phyloP scores from a whole-genome alignment of 495 filamentous ascomycete species.

The Hyaloscypha hepaticicola region DNA sequence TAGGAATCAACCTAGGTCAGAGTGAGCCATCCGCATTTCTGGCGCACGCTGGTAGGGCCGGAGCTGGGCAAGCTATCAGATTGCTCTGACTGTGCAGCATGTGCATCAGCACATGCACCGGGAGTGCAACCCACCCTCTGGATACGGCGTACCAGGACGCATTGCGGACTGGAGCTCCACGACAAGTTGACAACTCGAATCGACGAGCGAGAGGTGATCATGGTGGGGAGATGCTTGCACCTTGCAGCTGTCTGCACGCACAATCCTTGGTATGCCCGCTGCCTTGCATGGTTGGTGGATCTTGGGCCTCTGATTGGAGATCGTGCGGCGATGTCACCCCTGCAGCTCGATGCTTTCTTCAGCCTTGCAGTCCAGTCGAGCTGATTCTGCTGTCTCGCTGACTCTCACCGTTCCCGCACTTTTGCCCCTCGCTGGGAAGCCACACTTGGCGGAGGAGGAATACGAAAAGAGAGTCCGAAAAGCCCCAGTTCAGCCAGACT shows the following conservation, averaged over 20 bases:
- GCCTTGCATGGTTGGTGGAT: slow-evolving; percentile 5
- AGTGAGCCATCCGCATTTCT: slow-evolving; percentile 5
- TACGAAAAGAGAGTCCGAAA: not conserved
- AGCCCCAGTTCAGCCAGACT: not conserved
- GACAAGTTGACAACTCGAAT: not conserved
- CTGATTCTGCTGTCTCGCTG: not conserved
- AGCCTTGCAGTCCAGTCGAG: slow-evolving; percentile 11
- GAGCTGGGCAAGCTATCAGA: slow-evolving; percentile 1
- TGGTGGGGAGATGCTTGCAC: slow-evolving; percentile 18
- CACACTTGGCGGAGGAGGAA: not conserved
- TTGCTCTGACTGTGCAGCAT: not conserved
- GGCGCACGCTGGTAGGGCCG: not conserved
- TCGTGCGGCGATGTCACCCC: not conserved
- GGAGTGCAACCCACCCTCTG: slow-evolving; percentile 2
- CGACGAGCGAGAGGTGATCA: not conserved
- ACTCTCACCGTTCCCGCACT: not conserved
- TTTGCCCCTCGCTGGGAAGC: not conserved
- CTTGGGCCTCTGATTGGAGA: not conserved
- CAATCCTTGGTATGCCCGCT: not conserved
- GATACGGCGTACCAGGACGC: not conserved
- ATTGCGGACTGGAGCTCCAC: not conserved
- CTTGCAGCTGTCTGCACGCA: slow-evolving; percentile 7
- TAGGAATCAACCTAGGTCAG: slow-evolving; percentile 4
- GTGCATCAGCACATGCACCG: not conserved
- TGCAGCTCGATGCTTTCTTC: not conserved